phyloP scores from a whole-genome alignment of 352 stramenopile species.

The Phytophthora fragariae region DNA sequence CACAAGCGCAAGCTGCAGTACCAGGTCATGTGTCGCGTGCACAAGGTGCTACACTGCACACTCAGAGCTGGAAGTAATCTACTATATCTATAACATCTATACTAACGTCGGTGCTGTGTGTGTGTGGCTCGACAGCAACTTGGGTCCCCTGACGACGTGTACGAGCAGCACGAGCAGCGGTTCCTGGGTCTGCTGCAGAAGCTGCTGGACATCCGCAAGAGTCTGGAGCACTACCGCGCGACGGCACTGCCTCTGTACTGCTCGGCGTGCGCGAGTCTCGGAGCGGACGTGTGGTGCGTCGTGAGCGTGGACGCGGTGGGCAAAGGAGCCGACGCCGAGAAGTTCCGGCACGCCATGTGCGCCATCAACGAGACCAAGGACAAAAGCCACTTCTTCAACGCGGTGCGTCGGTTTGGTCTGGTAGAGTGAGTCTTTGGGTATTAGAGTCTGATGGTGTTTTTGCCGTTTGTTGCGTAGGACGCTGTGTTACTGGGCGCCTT shows the following conservation, averaged over 20 bases:
- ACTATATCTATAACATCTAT: no score
- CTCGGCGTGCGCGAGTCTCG: slow-evolving; percentile 64
- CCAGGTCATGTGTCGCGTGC: slow-evolving; percentile 58
- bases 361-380: slow-evolving; percentile 81
- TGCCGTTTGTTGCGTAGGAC: slow-evolving; percentile 41
- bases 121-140: slow-evolving; percentile 43
- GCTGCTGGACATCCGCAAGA: slow-evolving; percentile 77
- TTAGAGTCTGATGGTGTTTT: neutral
- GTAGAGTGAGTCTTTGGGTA: neutral
- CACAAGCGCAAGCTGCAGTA: slow-evolving; percentile 73
- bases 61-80: neutral
- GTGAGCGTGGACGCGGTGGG: slow-evolving; percentile 71
- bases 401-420: slow-evolving; percentile 34
- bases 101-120: neutral
- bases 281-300: slow-evolving; percentile 79
- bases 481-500: slow-evolving; percentile 66
- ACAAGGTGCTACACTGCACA: slow-evolving; percentile 45
- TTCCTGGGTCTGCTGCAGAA: slow-evolving; percentile 75
- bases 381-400: slow-evolving; percentile 82
- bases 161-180: slow-evolving; percentile 75
- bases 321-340: slow-evolving; percentile 70
- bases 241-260: slow-evolving; percentile 71
- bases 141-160: slow-evolving; percentile 62
- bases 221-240: slow-evolving; percentile 69
- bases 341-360: slow-evolving; percentile 79